Conservation (phyloP, 352 stramenopile species). For the Halophytophthora polymorphica region DNA sequence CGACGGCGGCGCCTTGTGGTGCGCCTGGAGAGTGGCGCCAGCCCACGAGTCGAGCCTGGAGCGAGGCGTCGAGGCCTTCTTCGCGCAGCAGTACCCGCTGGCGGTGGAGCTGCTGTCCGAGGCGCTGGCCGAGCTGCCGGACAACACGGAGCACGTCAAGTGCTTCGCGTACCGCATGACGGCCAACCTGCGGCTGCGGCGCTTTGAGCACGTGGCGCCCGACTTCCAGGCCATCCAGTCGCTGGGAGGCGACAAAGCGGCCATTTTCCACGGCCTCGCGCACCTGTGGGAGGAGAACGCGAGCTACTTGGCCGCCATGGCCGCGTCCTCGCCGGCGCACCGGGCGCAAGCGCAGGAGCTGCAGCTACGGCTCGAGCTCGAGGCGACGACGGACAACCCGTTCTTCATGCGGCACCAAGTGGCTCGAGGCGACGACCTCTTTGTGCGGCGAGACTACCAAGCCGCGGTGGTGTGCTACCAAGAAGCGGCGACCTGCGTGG, state of each 20-base stretch:
- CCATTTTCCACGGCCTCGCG: constrained; percentile 69
- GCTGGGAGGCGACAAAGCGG: constrained; percentile 64
- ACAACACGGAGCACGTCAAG: constrained; percentile 70
- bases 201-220: constrained; percentile 42
- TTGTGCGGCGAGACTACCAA: constrained; percentile 58
- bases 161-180: constrained; percentile 77
- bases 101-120: constrained; percentile 50
- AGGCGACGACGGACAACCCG: constrained; percentile 29
- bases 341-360: constrained; percentile 32
- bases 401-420: constrained; percentile 61
- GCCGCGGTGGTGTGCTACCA: constrained; percentile 51
- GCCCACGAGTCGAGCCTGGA: constrained; percentile 46
- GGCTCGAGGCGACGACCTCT: constrained; percentile 53
- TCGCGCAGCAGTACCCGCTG: constrained; percentile 50
- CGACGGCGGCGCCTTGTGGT: constrained; percentile 42
- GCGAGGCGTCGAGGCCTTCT: constrained; percentile 67
- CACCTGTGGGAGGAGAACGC: constrained; percentile 69
- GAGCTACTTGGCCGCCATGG: constrained; percentile 42
- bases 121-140: constrained; percentile 40
- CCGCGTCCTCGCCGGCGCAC: constrained; percentile 23
- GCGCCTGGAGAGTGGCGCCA: constrained; percentile 48
- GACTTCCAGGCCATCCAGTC: constrained; percentile 56
- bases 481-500: constrained; percentile 28
- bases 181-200: constrained; percentile 55
- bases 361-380: no score